Evolutionary conservation across 192 early-diverging fungal species (phyloP).

Genomic region (Coemansia brasiliensis): DNA sequence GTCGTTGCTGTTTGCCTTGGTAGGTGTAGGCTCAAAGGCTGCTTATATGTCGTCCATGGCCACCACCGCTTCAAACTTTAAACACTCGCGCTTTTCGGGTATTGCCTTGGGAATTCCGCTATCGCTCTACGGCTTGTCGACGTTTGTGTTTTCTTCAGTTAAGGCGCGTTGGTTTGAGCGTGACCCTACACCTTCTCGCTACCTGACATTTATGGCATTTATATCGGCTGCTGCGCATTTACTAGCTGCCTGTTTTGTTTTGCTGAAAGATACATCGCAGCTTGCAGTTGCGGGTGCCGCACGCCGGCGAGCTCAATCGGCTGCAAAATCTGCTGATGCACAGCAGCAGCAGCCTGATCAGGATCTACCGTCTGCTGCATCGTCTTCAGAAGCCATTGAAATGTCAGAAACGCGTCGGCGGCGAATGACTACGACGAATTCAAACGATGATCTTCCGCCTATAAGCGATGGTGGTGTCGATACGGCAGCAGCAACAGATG

Average conservation of each 20-base stretch:
- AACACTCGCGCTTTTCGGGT: slow-evolving; percentile 50
- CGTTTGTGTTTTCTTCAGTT: slow-evolving; percentile 62
- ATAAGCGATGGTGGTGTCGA: neutral
- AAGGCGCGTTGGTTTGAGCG: slow-evolving; percentile 56
- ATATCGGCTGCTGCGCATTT: slow-evolving; percentile 54
- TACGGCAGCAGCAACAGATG: neutral
- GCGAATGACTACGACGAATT: slow-evolving; percentile 27
- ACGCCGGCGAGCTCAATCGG: slow-evolving; percentile 21
- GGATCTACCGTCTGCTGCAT: neutral
- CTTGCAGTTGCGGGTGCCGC: slow-evolving; percentile 2
- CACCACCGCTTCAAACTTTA: slow-evolving; percentile 62
- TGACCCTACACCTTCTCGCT: slow-evolving; percentile 50
- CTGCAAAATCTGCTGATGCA: neutral
- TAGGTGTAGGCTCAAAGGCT: slow-evolving; percentile 62
- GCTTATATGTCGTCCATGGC: slow-evolving; percentile 65
- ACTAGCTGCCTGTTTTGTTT: slow-evolving; percentile 39
- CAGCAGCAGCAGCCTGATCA: neutral
- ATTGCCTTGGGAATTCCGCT: slow-evolving; percentile 63
- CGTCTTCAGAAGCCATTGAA: slow-evolving; percentile 24
- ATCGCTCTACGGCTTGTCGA: slow-evolving; percentile 63
- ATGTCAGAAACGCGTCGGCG: slow-evolving; percentile 42
- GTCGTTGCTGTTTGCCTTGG: slow-evolving; percentile 56
- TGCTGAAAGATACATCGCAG: slow-evolving; percentile 14
- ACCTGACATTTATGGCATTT: slow-evolving; percentile 57
- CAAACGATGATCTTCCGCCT: neutral